Evolutionary conservation across 163 green algal genomes (phyloP).

Genomic region (Volvox carteri): DNA sequence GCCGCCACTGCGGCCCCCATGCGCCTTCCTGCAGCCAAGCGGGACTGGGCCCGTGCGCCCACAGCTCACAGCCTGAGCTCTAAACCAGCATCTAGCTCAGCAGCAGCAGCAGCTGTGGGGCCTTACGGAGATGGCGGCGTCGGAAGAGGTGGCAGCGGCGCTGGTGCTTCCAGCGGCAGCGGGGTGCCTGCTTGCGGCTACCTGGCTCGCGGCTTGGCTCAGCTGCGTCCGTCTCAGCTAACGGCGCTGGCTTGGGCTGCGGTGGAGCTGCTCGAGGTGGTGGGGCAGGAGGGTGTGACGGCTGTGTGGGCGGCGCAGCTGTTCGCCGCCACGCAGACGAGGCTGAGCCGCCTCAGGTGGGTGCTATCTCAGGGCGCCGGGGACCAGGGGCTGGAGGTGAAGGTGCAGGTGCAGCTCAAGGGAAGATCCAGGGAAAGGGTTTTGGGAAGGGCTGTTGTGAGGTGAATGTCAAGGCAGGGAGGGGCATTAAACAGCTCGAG

Average conservation of each 20-base stretch:
- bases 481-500: too few relatives aligned
- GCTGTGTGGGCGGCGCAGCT: slow-evolving; percentile 11
- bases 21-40: too few relatives aligned
- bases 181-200: not conserved
- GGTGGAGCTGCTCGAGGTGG: not conserved
- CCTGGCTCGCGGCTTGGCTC: not conserved
- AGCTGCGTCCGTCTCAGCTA: not conserved
- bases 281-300: slow-evolving; percentile 19
- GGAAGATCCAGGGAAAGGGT: too few relatives aligned
- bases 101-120: too few relatives aligned
- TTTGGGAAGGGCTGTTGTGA: too few relatives aligned
- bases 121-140: not conserved
- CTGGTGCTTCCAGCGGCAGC: not conserved
- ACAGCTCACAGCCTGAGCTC: too few relatives aligned
- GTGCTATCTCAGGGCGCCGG: too few relatives aligned
- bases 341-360: slow-evolving; percentile 2
- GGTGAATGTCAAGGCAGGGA: too few relatives aligned
- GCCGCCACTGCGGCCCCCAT: too few relatives aligned
- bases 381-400: not conserved
- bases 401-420: not conserved
- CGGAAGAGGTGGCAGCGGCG: not conserved
- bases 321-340: slow-evolving; percentile 3
- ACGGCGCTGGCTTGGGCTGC: not conserved
- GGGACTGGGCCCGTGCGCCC: too few relatives aligned
- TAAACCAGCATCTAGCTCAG: too few relatives aligned